Conservation (phyloP, 306 rosid species). For the Clitoria ternatea region DNA sequence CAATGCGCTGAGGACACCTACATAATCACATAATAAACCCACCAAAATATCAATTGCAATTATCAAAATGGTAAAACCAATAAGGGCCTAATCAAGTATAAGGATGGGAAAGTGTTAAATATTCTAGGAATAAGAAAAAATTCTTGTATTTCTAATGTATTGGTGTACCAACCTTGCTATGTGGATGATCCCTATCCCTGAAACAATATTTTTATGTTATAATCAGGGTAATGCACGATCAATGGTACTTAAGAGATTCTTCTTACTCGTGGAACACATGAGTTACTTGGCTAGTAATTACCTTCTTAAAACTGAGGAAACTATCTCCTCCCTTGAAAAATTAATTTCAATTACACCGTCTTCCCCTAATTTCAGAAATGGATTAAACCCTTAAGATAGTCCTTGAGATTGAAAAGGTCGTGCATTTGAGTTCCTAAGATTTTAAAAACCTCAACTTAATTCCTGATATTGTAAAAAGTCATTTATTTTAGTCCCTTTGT, state of each 20-base stretch:
- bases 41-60: not conserved
- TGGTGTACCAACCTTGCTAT: not conserved
- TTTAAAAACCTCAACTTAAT: too few relatives aligned
- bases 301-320: not conserved
- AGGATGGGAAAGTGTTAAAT: not conserved
- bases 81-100: not conserved
- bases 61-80: not conserved
- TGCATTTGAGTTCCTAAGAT: too few relatives aligned
- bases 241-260: not conserved
- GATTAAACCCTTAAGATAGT: too few relatives aligned
- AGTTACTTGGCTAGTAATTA: not conserved
- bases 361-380: too few relatives aligned
- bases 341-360: not conserved
- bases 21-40: not conserved
- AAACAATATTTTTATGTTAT: not conserved
- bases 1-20: conserved; percentile 99
- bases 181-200: not conserved
- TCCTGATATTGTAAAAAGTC: too few relatives aligned
- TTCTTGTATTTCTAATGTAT: not conserved
- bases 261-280: not conserved
- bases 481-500: too few relatives aligned
- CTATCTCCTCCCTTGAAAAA: not conserved
- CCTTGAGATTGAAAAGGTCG: too few relatives aligned
- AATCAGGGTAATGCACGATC: not conserved
- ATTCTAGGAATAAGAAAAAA: not conserved